phyloP scores from a whole-genome alignment of 768 basidiomycete species.

The Sarcodon sp. region DNA sequence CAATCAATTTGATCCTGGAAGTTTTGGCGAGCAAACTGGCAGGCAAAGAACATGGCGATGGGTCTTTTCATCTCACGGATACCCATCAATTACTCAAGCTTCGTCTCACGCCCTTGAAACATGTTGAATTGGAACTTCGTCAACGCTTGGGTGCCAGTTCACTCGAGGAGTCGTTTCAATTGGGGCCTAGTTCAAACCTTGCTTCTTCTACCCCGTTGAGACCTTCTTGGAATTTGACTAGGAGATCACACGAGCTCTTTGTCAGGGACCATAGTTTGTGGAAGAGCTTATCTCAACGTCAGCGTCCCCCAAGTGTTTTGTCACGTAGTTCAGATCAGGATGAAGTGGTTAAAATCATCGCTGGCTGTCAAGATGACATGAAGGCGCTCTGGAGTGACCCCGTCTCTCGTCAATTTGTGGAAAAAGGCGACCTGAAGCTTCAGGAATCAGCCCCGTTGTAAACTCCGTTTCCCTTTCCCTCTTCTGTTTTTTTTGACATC shows the following conservation, averaged over 20 bases:
- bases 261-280: no score
- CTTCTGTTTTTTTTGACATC: background rate
- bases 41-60: slow-evolving; percentile 13
- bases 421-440: background rate
- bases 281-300: no score
- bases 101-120: background rate
- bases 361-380: background rate
- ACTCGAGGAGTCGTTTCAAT: background rate
- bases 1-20: slow-evolving; percentile 51
- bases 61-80: background rate
- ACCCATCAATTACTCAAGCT: background rate
- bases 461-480: background rate
- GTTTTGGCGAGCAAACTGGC: slow-evolving; percentile 35
- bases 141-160: background rate
- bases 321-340: background rate
- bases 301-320: no score
- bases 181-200: no score
- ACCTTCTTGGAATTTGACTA: no score
- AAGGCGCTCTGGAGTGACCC: background rate
- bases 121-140: background rate
- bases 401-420: background rate
- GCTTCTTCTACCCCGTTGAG: no score
- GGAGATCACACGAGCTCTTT: no score
- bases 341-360: background rate
- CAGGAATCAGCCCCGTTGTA: background rate